These are phyloP conservation scores for Talaromyces ruber DNA, from an alignment of 495 filamentous ascomycete genomes.

Conservation along the genomic window DNA sequence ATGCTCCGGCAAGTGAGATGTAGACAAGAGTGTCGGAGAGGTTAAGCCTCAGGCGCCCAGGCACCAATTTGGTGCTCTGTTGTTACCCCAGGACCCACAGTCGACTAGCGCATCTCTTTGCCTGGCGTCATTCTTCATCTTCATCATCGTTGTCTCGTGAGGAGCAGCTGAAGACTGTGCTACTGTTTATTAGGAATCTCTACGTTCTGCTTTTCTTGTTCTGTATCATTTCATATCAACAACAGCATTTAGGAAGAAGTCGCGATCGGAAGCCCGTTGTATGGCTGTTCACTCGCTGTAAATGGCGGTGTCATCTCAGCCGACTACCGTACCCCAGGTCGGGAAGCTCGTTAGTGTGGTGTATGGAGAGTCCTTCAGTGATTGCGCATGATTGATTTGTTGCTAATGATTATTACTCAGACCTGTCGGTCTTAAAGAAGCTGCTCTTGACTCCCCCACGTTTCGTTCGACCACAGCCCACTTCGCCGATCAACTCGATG, in stretches of 20 bases:
- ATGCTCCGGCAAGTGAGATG: not conserved
- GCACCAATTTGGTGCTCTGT: not conserved
- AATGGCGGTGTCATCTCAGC: conserved; percentile 41
- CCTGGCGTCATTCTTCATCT: not conserved
- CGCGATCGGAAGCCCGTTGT: conserved; percentile 10
- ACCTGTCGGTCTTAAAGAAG: conserved; percentile 89
- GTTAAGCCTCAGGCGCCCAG: not conserved
- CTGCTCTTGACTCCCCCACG: conserved; percentile 88
- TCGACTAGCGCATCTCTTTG: not conserved
- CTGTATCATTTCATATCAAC: not conserved
- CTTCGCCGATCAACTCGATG: conserved; percentile 87
- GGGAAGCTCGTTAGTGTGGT: conserved; percentile 50
- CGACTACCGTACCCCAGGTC: conserved; percentile 35
- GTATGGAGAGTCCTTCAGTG: conserved; percentile 22
- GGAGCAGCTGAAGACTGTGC: not conserved
- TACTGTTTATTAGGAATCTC: not conserved
- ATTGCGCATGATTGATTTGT: conserved; percentile 11
- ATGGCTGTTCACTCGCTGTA: conserved; percentile 32
- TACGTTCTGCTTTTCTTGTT: conserved; percentile 6
- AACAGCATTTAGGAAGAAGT: not conserved
- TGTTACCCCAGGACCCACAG: not conserved
- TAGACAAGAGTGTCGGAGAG: not conserved
- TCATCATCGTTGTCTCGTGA: conserved; percentile 1
- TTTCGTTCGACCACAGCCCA: conserved; percentile 84
- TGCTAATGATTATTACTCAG: conserved; percentile 20